These are phyloP conservation scores for Poterioochromonas sp. DNA, from an alignment of 352 stramenopile genomes.

Conservation along the genomic window DNA sequence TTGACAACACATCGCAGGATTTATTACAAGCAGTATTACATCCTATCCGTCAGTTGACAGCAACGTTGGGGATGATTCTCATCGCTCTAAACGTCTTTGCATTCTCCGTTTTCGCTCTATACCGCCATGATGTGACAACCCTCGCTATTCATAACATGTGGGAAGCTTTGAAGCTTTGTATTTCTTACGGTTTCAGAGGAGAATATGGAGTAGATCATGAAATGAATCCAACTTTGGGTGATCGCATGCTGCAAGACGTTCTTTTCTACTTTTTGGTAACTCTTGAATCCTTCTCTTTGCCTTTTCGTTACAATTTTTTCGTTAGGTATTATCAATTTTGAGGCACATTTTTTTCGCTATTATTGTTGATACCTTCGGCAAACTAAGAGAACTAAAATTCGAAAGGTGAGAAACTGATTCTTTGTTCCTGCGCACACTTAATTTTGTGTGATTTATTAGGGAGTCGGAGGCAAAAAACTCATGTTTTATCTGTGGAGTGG, in stretches of 20 bases:
- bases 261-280: constrained; percentile 23
- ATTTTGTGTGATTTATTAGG: not conserved
- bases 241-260: not conserved
- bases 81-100: not conserved
- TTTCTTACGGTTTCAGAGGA: constrained; percentile 24
- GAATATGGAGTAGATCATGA: constrained; percentile 21
- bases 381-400: constrained; percentile 8
- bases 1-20: not conserved
- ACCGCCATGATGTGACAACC: not conserved
- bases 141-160: not conserved
- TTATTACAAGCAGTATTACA: not conserved
- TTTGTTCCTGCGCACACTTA: not conserved
- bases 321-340: constrained; percentile 17
- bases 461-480: not conserved
- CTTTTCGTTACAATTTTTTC: not conserved
- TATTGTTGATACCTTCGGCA: constrained; percentile 29
- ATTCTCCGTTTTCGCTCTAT: not conserved
- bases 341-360: constrained; percentile 26
- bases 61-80: not conserved
- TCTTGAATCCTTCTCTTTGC: not conserved
- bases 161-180: constrained; percentile 4
- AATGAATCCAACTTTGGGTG: not conserved
- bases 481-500: constrained; percentile 16
- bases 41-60: not conserved
- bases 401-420: not conserved